Conservation (phyloP, 805 yeast genomes). For the Kluyveromyces nonfermentans region DNA sequence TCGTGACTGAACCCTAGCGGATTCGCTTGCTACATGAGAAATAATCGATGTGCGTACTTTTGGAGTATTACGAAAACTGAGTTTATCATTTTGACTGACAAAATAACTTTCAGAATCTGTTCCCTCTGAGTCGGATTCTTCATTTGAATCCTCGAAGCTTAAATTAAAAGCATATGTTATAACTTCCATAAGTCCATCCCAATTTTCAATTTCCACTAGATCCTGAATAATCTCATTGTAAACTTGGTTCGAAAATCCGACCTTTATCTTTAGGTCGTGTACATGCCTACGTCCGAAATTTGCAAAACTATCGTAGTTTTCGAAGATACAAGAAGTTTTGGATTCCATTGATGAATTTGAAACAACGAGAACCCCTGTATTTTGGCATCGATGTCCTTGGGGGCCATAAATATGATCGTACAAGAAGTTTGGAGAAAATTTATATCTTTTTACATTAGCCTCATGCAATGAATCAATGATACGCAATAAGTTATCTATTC, state of each 20-base stretch:
- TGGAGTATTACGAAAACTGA: background rate
- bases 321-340: slow-evolving; percentile 17
- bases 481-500: background rate
- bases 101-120: background rate
- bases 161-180: slow-evolving; percentile 23
- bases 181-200: slow-evolving; percentile 23
- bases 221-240: slow-evolving; percentile 23
- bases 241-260: slow-evolving; percentile 27
- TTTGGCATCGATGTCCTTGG: background rate
- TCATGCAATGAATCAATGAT: background rate
- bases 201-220: slow-evolving; percentile 23
- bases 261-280: slow-evolving; percentile 23
- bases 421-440: slow-evolving; percentile 14
- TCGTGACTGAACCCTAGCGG: background rate
- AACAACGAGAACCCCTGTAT: slow-evolving; percentile 16
- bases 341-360: slow-evolving; percentile 22
- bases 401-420: slow-evolving; percentile 9
- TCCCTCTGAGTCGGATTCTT: slow-evolving; percentile 3
- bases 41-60: background rate
- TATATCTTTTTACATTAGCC: background rate
- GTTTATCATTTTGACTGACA: background rate
- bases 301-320: slow-evolving; percentile 16
- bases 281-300: slow-evolving; percentile 14
- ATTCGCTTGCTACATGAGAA: background rate
- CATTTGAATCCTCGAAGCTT: slow-evolving; percentile 22